Base-by-base conservation (phyloP, 2,329 filamentous ascomycete species). In the Colletotrichum falcatum region DNA sequence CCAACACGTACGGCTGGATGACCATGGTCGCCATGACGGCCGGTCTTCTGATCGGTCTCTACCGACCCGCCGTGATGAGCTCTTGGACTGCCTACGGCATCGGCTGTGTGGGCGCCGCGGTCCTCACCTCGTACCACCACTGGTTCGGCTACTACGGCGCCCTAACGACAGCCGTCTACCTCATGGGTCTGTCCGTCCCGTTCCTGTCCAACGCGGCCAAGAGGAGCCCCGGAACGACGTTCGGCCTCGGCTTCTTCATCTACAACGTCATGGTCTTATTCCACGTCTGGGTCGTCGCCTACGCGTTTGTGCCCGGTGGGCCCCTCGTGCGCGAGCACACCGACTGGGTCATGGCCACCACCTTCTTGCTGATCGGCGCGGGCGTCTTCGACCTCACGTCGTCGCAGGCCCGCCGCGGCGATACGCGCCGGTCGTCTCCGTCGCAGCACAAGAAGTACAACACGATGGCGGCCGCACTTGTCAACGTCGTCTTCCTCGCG, bases 211-310 rank as follows among this genome's bases (percentile, higher is more conserved):
- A 92, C 62, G 94, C 94, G 33, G 88, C 93, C 33, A 91, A 91
- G 77, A 92, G 93, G 79, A 91, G 86, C 61, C 94, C 94, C 0
- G 93, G 90, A 6, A 86, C 87, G 33, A 94, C 93, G 0, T 99
- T 99, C 78, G 96, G 95, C 3, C 79, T 97, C 18, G 95, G 93
- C 5, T 98, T 97, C 83, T 83, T 98, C 62, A 81, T 97, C 59
- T 99, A 98, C 85, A 97, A 98, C 81, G 87, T 98, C 76, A 83
- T 98, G 83, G 91, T 98, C 5, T 88, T 99, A n/a, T 97, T 97
- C 85, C 95, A 98, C 78, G 94, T 98, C 65, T 99, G 96, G 96
- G 93, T 98, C 44, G 96, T 99, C 14, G 96, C 96, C 2, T 99
- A 99, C 77, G 96, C 96, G 16, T 99, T 99, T 75, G 96, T 99